A percentile compares a stretch with the other conserved stretches of the same genome.
These are phyloP conservation scores for Beauveria rudraprayagi DNA, from an alignment of 2,329 filamentous ascomycete genomes.

Conservation along the genomic window DNA sequence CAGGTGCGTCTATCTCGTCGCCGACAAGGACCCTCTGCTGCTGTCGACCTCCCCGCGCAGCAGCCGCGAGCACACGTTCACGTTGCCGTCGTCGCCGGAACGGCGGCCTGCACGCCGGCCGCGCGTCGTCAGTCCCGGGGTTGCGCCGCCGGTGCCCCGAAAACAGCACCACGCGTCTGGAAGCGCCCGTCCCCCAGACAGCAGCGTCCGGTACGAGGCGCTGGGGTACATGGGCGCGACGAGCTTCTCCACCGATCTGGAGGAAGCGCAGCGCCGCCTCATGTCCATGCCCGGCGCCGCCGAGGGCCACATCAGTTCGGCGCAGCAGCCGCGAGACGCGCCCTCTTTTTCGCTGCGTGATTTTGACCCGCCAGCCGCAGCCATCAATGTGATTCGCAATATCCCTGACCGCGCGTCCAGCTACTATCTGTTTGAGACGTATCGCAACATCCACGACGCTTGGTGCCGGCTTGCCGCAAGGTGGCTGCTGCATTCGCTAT, in stretches of 20 bases:
- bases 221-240: conserved; percentile 30
- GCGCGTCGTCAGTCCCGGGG: background rate
- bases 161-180: background rate
- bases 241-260: conserved; percentile 21
- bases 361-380: background rate
- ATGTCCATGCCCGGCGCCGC: conserved; percentile 6
- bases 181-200: background rate
- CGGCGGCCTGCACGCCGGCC: background rate
- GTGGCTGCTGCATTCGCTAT: conserved; percentile 14
- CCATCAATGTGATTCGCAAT: conserved; percentile 7
- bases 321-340: background rate
- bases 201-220: conserved; percentile 9
- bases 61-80: conserved; percentile 1
- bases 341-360: background rate
- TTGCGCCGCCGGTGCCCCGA: background rate
- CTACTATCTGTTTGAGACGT: conserved; percentile 12
- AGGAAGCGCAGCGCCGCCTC: conserved; percentile 10
- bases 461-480: conserved; percentile 14
- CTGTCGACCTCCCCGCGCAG: background rate
- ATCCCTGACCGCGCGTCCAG: conserved; percentile 10
- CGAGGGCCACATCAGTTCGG: background rate
- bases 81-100: background rate
- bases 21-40: background rate
- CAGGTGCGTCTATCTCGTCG: conserved; percentile 26
- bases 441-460: conserved; percentile 15